Evolutionary conservation across 2,329 filamentous ascomycete species (phyloP).

Genomic region (Microdochium trichocladiopsis): DNA sequence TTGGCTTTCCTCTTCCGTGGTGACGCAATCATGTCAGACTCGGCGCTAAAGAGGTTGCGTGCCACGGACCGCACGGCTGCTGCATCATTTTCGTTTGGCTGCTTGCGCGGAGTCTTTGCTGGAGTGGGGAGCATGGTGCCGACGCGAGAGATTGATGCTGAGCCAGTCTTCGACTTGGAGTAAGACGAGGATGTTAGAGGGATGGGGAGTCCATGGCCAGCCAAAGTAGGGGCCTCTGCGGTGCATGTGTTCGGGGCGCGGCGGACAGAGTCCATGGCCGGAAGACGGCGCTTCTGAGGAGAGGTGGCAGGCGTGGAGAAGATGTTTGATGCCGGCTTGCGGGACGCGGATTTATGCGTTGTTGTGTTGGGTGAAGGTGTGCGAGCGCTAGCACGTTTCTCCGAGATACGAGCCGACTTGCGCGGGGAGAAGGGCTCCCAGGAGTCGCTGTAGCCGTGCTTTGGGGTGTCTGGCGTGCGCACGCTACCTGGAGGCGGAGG

Average conservation of each 20-base stretch:
- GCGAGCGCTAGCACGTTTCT: constrained; percentile 41
- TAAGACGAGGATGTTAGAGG: constrained; percentile 12
- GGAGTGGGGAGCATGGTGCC: constrained; percentile 67
- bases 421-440: constrained; percentile 69
- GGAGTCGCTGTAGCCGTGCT: constrained; percentile 58
- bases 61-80: constrained; percentile 47
- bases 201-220: constrained; percentile 33
- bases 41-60: constrained; percentile 54
- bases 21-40: constrained; percentile 50
- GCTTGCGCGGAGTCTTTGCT: constrained; percentile 68
- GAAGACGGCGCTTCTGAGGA: constrained; percentile 43
- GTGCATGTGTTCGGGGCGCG: constrained; percentile 38
- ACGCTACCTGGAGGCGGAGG: constrained; percentile 53
- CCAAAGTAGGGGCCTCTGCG: constrained; percentile 32
- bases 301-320: constrained; percentile 36
- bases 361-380: constrained; percentile 45
- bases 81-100: constrained; percentile 40
- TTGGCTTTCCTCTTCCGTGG: constrained; percentile 51
- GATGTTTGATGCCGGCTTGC: constrained; percentile 13
- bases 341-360: constrained; percentile 8
- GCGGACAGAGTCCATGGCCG: constrained; percentile 38
- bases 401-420: constrained; percentile 59
- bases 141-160: constrained; percentile 21
- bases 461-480: constrained; percentile 63
- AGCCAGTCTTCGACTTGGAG: constrained; percentile 14